Percentiles rank a stretch among this genome's conserved stretches.
Conservation (phyloP, 306 rosid genomes). For the Prunus mira region DNA sequence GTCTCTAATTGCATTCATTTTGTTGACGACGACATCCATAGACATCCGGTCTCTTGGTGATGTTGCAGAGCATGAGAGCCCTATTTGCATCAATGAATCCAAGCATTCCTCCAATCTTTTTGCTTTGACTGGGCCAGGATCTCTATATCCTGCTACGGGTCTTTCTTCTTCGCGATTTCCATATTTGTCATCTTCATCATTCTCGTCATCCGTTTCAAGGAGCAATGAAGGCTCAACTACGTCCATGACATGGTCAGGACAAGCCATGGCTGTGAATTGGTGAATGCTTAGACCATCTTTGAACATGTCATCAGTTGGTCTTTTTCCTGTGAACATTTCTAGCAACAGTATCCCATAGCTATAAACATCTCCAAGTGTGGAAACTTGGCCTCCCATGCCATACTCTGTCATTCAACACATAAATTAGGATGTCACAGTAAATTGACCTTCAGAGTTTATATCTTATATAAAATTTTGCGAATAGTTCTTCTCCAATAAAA, state of each 20-base stretch:
- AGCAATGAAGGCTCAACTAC: slow-evolving; percentile 35
- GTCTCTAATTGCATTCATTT: slow-evolving; percentile 26
- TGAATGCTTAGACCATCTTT: slow-evolving; percentile 18
- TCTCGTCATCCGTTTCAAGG: slow-evolving; percentile 4
- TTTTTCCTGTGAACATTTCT: slow-evolving; percentile 28
- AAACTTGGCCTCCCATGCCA: slow-evolving; percentile 27
- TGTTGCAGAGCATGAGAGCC: slow-evolving; percentile 40
- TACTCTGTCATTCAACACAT: slow-evolving; percentile 16
- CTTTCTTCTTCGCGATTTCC: not conserved
- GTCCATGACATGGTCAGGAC: slow-evolving; percentile 27
- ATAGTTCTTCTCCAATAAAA: not conserved
- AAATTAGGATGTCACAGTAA: not conserved
- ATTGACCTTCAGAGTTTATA: not conserved
- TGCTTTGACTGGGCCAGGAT: not conserved
- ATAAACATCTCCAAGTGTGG: slow-evolving; percentile 23
- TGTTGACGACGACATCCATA: slow-evolving; percentile 25
- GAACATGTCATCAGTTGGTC: slow-evolving; percentile 21
- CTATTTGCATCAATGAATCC: slow-evolving; percentile 34
- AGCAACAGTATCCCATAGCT: slow-evolving; percentile 31
- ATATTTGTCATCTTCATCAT: not conserved
- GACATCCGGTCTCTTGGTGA: slow-evolving; percentile 27
- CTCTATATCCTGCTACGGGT: not conserved
- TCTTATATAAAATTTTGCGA: not conserved
- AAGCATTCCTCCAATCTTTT: slow-evolving; percentile 28
- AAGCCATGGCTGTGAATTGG: not conserved